phyloP scores from a whole-genome alignment of 2,329 filamentous ascomycete species.

The Helminthosporium solani region DNA sequence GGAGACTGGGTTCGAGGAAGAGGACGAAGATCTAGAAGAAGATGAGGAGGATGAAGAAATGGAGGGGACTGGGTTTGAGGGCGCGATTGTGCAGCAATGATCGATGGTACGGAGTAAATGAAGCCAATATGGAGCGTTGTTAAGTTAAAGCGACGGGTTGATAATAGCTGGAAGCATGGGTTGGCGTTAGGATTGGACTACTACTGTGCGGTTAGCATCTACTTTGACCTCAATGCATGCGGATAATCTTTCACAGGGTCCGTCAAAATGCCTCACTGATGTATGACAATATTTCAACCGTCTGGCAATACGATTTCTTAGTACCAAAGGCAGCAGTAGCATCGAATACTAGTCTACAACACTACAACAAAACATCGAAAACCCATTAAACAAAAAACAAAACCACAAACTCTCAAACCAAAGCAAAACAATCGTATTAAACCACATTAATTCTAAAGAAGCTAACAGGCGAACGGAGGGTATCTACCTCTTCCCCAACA shows the following conservation, averaged over 20 bases:
- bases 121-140: neutral
- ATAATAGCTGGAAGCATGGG: slow-evolving; percentile 7
- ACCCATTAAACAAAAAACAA: too few relatives aligned
- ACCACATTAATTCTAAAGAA: too few relatives aligned
- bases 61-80: slow-evolving; percentile 32
- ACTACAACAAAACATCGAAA: too few relatives aligned
- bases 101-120: neutral
- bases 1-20: slow-evolving; percentile 76
- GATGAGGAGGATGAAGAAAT: slow-evolving; percentile 55
- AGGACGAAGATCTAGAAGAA: slow-evolving; percentile 61
- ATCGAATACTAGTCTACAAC: too few relatives aligned
- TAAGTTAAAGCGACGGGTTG: neutral
- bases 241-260: neutral
- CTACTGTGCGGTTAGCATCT: neutral
- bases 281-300: neutral
- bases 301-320: too few relatives aligned
- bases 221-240: slow-evolving; percentile 1
- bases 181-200: slow-evolving; percentile 7
- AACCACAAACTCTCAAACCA: too few relatives aligned
- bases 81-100: slow-evolving; percentile 23
- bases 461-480: too few relatives aligned
- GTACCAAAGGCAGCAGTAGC: too few relatives aligned
- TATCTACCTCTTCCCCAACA: too few relatives aligned
- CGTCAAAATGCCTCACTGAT: neutral
- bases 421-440: too few relatives aligned